These are phyloP conservation scores for Talaromyces sp. DNA, from an alignment of 2,329 filamentous ascomycete species.

Conservation along the genomic window DNA sequence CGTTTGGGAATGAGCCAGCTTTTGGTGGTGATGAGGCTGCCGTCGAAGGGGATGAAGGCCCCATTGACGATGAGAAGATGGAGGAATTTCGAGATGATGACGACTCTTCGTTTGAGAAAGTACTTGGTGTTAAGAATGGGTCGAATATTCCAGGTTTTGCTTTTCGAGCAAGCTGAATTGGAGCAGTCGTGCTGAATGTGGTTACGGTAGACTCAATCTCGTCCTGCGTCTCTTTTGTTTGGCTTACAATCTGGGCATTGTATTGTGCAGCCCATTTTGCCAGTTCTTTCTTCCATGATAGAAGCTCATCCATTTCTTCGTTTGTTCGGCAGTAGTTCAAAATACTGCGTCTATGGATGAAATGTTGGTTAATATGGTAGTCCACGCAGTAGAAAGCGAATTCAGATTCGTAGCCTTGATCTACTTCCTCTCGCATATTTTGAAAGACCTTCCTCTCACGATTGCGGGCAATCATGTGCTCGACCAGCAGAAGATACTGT, in stretches of 20 bases:
- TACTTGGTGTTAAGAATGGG: not conserved
- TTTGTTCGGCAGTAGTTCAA: constrained; percentile 30
- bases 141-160: not conserved
- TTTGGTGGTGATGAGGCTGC: constrained; percentile 13
- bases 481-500: constrained; percentile 9
- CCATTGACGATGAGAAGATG: constrained; percentile 8
- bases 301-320: constrained; percentile 27
- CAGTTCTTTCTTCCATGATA: constrained; percentile 27
- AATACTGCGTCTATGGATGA: constrained; percentile 23
- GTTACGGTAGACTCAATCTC: not conserved
- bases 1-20: constrained; percentile 8
- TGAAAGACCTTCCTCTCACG: constrained; percentile 19
- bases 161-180: not conserved
- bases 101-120: not conserved
- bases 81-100: constrained; percentile 15
- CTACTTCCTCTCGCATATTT: constrained; percentile 5
- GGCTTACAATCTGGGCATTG: not conserved
- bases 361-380: constrained; percentile 34
- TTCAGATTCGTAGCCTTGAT: constrained; percentile 19
- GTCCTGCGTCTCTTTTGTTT: not conserved
- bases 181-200: not conserved
- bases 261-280: constrained; percentile 13
- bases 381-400: constrained; percentile 32
- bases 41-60: constrained; percentile 12
- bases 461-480: constrained; percentile 12